phyloP scores from a whole-genome alignment of 176 grass and related monocot species.

The Carex cristatella region DNA sequence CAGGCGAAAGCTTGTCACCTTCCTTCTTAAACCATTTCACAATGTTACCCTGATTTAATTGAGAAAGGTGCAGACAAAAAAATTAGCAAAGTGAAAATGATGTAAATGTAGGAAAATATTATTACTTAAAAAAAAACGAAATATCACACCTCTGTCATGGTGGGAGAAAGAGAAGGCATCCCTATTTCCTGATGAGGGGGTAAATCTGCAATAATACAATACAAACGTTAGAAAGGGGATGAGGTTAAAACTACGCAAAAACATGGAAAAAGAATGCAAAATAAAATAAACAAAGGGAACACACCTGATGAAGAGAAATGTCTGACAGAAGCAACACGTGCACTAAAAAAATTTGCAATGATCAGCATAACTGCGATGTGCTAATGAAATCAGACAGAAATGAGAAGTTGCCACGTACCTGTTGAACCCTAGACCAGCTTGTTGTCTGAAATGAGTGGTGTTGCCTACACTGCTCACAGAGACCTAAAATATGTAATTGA shows the following conservation, averaged over 20 bases:
- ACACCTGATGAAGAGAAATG: conserved; percentile 74
- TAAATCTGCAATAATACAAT: conserved; percentile 47
- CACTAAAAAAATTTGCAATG: conserved; percentile 27
- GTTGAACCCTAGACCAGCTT: conserved; percentile 32
- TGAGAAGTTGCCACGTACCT: conserved; percentile 29
- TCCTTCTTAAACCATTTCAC: conserved; percentile 93
- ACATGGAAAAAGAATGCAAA: not conserved
- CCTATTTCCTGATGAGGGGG: conserved; percentile 77
- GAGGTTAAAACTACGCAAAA: not conserved
- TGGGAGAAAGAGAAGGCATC: conserved; percentile 95
- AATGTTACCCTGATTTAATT: conserved; percentile 78
- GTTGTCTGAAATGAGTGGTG: conserved; percentile 27
- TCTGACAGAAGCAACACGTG: conserved; percentile 31
- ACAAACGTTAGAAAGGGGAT: conserved; percentile 14
- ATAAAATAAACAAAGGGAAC: conserved; percentile 2
- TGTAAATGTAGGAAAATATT: not conserved
- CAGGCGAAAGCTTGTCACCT: conserved; percentile 84
- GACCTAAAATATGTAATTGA: conserved; percentile 32
- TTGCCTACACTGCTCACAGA: conserved; percentile 23
- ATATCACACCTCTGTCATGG: conserved; percentile 82
- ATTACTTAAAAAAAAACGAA: not conserved
- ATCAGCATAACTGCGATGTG: not conserved
- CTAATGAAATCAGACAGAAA: not conserved
- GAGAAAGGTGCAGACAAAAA: conserved; percentile 19
- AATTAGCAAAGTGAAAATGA: not conserved